Conservation (phyloP, 2,329 filamentous ascomycete species). For the Penicillium olsonii region DNA sequence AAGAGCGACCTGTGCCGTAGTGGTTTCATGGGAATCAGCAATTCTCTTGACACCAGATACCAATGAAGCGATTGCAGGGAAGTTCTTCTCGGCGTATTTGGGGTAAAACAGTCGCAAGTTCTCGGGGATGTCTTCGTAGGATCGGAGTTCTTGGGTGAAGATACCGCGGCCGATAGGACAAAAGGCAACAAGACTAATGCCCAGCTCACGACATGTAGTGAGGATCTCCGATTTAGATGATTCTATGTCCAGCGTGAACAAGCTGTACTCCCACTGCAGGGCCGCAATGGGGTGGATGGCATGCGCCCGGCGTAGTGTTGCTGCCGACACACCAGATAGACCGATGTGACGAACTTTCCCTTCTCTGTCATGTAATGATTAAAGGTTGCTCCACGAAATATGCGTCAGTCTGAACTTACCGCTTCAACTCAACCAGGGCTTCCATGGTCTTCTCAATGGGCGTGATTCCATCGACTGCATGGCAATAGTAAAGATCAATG, state of each 20-base stretch:
- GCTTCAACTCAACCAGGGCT: slow-evolving; percentile 47
- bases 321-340: slow-evolving; percentile 47
- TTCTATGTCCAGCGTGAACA: slow-evolving; percentile 53
- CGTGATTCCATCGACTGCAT: slow-evolving; percentile 45
- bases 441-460: slow-evolving; percentile 49
- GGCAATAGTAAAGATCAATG: slow-evolving; percentile 49
- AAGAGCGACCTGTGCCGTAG: slow-evolving; percentile 60
- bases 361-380: slow-evolving; percentile 18
- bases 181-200: slow-evolving; percentile 59
- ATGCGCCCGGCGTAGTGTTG: slow-evolving; percentile 52
- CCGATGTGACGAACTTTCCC: slow-evolving; percentile 56
- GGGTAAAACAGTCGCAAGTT: slow-evolving; percentile 49
- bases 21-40: slow-evolving; percentile 57
- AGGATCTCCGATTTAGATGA: slow-evolving; percentile 48
- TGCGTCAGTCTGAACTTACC: slow-evolving; percentile 13
- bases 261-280: slow-evolving; percentile 55
- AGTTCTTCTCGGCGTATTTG: slow-evolving; percentile 54
- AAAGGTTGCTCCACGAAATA: not conserved
- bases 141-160: slow-evolving; percentile 54
- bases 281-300: slow-evolving; percentile 51
- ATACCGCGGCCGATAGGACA: slow-evolving; percentile 62
- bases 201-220: slow-evolving; percentile 59
- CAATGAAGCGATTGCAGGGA: slow-evolving; percentile 56
- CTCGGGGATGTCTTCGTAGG: slow-evolving; percentile 48
- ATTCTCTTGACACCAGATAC: slow-evolving; percentile 52